phyloP scores from a whole-genome alignment of 768 basidiomycete species.

The Trametes punicea region DNA sequence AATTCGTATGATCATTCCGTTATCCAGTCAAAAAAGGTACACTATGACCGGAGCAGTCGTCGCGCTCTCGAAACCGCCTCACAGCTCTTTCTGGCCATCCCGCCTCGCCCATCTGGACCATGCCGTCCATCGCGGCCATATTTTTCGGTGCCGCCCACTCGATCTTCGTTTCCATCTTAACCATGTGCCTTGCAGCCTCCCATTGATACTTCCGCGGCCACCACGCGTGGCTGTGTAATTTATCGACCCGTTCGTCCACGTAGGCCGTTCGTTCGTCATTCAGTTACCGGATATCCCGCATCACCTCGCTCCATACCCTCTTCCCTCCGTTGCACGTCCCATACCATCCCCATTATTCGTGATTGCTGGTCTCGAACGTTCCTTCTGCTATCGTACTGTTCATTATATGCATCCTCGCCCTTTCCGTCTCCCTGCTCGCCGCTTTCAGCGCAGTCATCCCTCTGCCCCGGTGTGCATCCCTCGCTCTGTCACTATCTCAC shows the following conservation, averaged over 20 bases:
- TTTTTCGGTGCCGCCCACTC: constrained; percentile 11
- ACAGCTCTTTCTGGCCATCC: background rate
- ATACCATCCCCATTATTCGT: background rate
- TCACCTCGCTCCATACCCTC: background rate
- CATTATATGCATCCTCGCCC: background rate
- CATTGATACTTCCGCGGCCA: constrained; percentile 5
- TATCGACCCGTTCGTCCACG: constrained; percentile 15
- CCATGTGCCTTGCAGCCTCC: background rate
- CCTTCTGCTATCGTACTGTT: constrained; percentile 1
- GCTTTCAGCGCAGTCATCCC: background rate
- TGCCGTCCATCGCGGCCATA: constrained; percentile 3
- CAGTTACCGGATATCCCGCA: constrained; percentile 1
- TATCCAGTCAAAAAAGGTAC: background rate
- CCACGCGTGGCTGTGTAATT: constrained; percentile 11
- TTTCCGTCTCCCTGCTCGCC: background rate
- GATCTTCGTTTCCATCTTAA: background rate
- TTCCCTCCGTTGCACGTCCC: background rate
- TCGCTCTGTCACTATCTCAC: constrained; percentile 14
- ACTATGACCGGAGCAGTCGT: background rate
- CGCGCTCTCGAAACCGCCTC: background rate
- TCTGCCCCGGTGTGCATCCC: constrained; percentile 4
- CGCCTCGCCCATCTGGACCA: background rate
- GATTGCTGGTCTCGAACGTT: constrained; percentile 5
- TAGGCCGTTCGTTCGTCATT: constrained; percentile 16
- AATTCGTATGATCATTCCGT: background rate